phyloP scores from a whole-genome alignment of 2,329 filamentous ascomycete species.

The Hypomyces perniciosus region DNA sequence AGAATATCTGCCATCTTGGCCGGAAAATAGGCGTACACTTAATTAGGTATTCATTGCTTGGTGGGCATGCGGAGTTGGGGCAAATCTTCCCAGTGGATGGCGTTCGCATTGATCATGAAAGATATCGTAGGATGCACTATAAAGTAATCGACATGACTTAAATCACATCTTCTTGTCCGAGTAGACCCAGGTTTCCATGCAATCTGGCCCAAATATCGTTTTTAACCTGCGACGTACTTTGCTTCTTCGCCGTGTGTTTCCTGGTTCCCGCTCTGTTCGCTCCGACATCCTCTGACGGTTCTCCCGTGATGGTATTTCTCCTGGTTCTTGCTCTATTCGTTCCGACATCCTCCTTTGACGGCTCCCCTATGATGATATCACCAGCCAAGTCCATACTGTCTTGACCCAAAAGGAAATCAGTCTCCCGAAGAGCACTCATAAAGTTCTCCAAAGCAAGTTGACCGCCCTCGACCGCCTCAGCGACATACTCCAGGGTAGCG shows the following conservation, averaged over 20 bases:
- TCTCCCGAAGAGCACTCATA: slow-evolving; percentile 42
- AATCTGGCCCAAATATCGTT: slow-evolving; percentile 46
- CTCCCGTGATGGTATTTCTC: slow-evolving; percentile 14
- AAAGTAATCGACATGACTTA: slow-evolving; percentile 1
- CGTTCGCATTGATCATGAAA: slow-evolving; percentile 10
- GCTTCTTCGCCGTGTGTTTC: slow-evolving; percentile 17
- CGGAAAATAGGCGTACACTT: slow-evolving; percentile 26
- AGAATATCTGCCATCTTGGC: slow-evolving; percentile 70
- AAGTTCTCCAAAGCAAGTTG: slow-evolving; percentile 50
- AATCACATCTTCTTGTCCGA: slow-evolving; percentile 32
- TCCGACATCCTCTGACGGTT: not conserved
- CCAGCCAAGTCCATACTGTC: slow-evolving; percentile 25
- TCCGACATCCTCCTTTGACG: slow-evolving; percentile 13
- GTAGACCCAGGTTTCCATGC: slow-evolving; percentile 49
- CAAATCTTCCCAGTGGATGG: slow-evolving; percentile 13
- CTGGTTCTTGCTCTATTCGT: not conserved
- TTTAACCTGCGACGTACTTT: slow-evolving; percentile 5
- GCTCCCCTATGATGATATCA: slow-evolving; percentile 15
- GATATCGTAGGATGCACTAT: not conserved
- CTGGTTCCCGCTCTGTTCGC: not conserved
- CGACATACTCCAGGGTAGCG: slow-evolving; percentile 50
- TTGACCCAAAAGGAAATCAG: slow-evolving; percentile 43
- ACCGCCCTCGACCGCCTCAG: slow-evolving; percentile 54
- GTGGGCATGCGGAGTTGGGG: slow-evolving; percentile 6
- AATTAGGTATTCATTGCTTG: not conserved